These are phyloP conservation scores for Annulohypoxylon moriforme DNA, from an alignment of 495 filamentous ascomycete species.

Conservation along the genomic window DNA sequence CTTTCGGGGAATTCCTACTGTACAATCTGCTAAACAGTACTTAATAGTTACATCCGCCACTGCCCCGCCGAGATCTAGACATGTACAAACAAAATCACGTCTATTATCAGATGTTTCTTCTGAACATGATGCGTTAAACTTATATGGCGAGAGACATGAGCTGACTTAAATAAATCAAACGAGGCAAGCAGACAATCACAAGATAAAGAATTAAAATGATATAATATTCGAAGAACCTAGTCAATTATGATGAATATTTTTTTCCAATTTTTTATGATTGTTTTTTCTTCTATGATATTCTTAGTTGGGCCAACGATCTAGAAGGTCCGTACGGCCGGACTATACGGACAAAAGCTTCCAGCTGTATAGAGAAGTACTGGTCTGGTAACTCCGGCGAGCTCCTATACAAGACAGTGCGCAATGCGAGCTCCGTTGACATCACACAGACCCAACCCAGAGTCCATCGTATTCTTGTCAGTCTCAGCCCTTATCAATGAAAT, in stretches of 20 bases:
- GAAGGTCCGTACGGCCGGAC: slow-evolving; percentile 1
- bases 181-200: slow-evolving; percentile 37
- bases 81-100: slow-evolving; percentile 24
- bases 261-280: neutral
- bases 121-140: slow-evolving; percentile 20
- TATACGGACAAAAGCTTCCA: slow-evolving; percentile 28
- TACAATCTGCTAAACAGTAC: slow-evolving; percentile 31
- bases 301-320: neutral
- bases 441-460: slow-evolving; percentile 36
- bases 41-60: slow-evolving; percentile 40
- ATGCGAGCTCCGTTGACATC: slow-evolving; percentile 35
- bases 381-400: slow-evolving; percentile 39
- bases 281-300: neutral
- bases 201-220: slow-evolving; percentile 28
- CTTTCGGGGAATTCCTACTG: slow-evolving; percentile 44
- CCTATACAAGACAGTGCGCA: slow-evolving; percentile 32
- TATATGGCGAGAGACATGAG: slow-evolving; percentile 32
- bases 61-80: neutral
- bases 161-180: slow-evolving; percentile 40
- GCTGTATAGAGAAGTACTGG: slow-evolving; percentile 20
- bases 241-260: slow-evolving; percentile 1
- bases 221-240: slow-evolving; percentile 18
- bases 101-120: slow-evolving; percentile 36
- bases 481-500: slow-evolving; percentile 35
- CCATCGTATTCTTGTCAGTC: slow-evolving; percentile 30